Evolutionary conservation across 495 filamentous ascomycete genomes (phyloP).

Genomic region (Trichocladium antarcticum): DNA sequence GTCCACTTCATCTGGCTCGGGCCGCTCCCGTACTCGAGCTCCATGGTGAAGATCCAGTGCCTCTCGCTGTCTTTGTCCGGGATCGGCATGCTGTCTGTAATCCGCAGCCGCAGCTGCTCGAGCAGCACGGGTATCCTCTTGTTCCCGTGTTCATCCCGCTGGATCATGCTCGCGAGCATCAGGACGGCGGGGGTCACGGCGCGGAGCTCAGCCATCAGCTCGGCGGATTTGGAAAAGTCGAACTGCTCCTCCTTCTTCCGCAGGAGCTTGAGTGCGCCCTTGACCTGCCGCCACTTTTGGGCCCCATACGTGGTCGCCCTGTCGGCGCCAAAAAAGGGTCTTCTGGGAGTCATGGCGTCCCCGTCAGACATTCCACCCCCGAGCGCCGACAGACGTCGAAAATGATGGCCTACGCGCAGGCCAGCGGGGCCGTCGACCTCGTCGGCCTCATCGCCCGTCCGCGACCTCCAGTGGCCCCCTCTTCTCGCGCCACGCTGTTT

Average conservation of each 20-base stretch:
- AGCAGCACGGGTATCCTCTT: constrained; percentile 87
- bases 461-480: constrained; percentile 45
- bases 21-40: constrained; percentile 92
- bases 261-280: constrained; percentile 70
- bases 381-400: constrained; percentile 65
- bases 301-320: constrained; percentile 66
- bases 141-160: constrained; percentile 91
- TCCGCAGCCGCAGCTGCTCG: constrained; percentile 83
- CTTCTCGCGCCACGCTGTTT: constrained; percentile 41
- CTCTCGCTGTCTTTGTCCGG: constrained; percentile 56
- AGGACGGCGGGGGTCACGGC: constrained; percentile 85
- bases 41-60: constrained; percentile 80
- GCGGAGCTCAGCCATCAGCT: constrained; percentile 87
- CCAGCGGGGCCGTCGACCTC: constrained; percentile 39
- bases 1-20: constrained; percentile 96
- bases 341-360: constrained; percentile 38
- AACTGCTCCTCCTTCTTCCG: constrained; percentile 76
- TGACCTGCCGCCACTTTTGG: constrained; percentile 78
- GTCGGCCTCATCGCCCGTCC: constrained; percentile 22
- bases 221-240: constrained; percentile 90
- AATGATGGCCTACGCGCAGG: constrained; percentile 56
- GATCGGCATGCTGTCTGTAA: constrained; percentile 63
- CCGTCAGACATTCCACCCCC: constrained; percentile 45
- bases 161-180: constrained; percentile 92
- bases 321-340: constrained; percentile 47